Conservation (phyloP, 768 basidiomycete genomes). For the Serpula lacrymans region DNA sequence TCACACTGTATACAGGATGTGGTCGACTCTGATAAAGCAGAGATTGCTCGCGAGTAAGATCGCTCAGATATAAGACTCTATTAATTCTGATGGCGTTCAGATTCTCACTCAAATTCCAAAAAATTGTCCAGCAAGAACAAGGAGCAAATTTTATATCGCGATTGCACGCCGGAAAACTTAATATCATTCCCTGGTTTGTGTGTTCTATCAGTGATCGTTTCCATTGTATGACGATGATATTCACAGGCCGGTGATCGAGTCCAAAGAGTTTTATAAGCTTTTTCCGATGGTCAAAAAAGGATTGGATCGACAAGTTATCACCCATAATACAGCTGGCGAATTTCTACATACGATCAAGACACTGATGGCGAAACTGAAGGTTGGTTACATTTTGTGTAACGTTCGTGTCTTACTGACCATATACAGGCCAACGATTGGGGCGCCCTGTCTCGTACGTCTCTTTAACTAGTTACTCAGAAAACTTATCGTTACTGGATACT, state of each 20-base stretch:
- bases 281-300: constrained; percentile 45
- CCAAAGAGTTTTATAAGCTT: constrained; percentile 55
- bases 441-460: constrained; percentile 51
- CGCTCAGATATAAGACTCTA: not conserved
- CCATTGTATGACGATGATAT: not conserved
- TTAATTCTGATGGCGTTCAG: constrained; percentile 22
- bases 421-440: constrained; percentile 62
- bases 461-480: not conserved
- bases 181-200: constrained; percentile 55
- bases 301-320: constrained; percentile 46
- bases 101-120: constrained; percentile 54
- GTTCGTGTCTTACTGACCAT: not conserved
- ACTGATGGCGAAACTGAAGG: constrained; percentile 67
- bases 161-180: constrained; percentile 51
- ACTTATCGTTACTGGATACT: not conserved
- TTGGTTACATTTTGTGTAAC: constrained; percentile 12
- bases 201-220: not conserved
- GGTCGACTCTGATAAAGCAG: constrained; percentile 55
- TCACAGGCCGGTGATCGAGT: constrained; percentile 54
- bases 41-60: constrained; percentile 56
- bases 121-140: constrained; percentile 62
- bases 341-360: constrained; percentile 59
- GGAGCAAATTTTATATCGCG: constrained; percentile 60
- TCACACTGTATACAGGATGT: constrained; percentile 45
- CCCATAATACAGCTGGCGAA: constrained; percentile 48